A percentile compares a stretch with the other conserved stretches of the same genome.
phyloP scores from a whole-genome alignment of 345 rosid species.

The Viola odorata region DNA sequence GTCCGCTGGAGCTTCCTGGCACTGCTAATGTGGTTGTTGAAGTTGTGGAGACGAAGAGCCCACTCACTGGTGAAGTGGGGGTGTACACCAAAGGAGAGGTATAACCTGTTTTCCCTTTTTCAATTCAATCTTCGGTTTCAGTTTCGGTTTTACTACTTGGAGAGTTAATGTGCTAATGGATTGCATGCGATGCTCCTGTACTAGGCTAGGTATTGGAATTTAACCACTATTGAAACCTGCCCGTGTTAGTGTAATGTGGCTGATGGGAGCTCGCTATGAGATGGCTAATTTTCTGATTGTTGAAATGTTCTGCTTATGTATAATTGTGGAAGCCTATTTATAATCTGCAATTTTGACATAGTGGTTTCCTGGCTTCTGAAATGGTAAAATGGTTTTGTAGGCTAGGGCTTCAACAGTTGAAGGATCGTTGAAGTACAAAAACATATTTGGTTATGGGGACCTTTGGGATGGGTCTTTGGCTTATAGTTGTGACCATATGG shows the following conservation, averaged over 20 bases:
- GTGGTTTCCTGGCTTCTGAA: constrained; percentile 9
- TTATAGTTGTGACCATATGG: constrained; percentile 71
- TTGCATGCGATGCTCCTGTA: too few relatives aligned
- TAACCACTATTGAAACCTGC: not conserved
- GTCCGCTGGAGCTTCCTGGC: constrained; percentile 85
- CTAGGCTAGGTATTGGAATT: too few relatives aligned
- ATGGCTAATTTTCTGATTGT: not conserved
- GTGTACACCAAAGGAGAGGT: constrained; percentile 74
- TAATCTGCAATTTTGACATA: not conserved
- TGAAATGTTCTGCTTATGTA: not conserved
- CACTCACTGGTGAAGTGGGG: constrained; percentile 64
- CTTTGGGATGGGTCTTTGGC: constrained; percentile 83
- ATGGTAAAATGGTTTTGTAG: constrained; percentile 38
- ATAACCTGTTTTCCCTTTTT: not conserved
- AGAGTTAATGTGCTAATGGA: too few relatives aligned
- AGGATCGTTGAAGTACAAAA: constrained; percentile 75
- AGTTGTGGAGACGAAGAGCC: constrained; percentile 56
- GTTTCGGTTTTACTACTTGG: too few relatives aligned
- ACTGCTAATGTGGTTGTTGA: constrained; percentile 70
- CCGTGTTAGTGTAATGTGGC: not conserved
- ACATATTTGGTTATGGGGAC: constrained; percentile 86
- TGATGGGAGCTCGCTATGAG: not conserved
- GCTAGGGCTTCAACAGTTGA: constrained; percentile 75
- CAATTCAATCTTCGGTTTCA: too few relatives aligned
- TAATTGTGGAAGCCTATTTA: not conserved